Conservation (phyloP, 139 green algal species). For the Closterium sp. region DNA sequence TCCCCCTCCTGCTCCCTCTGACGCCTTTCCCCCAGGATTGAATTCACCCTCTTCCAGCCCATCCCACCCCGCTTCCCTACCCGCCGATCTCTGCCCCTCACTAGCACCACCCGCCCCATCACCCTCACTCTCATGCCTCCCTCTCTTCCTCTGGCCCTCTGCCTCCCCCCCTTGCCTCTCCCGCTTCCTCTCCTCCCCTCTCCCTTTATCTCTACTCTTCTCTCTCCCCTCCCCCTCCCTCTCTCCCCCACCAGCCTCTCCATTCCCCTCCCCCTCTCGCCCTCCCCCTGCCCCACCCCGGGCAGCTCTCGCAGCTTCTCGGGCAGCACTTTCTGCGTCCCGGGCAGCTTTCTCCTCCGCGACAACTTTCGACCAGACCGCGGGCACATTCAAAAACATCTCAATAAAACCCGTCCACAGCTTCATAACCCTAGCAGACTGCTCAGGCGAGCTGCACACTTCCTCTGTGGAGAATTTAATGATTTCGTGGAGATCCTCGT, state of each 20-base stretch:
- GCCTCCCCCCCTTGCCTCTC: background rate
- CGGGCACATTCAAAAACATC: conserved; percentile 76
- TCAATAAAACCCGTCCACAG: conserved; percentile 83
- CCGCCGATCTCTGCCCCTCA: background rate
- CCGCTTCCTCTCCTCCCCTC: background rate
- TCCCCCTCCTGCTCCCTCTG: conserved; percentile 16
- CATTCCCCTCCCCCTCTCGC: conserved; percentile 2
- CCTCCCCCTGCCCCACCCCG: conserved; percentile 17
- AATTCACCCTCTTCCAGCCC: background rate
- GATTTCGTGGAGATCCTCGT: conserved; percentile 77
- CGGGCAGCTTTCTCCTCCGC: conserved; percentile 26
- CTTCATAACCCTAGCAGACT: conserved; percentile 58
- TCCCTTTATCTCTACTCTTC: background rate
- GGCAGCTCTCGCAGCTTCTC: conserved; percentile 21
- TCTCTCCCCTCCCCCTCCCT: background rate
- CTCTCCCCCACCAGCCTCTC: background rate
- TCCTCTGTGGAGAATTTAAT: conserved; percentile 70
- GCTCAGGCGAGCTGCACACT: conserved; percentile 56
- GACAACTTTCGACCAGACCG: conserved; percentile 4
- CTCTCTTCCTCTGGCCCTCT: background rate
- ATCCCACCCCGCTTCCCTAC: background rate
- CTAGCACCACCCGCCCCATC: background rate
- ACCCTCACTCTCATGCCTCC: background rate
- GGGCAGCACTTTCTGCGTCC: conserved; percentile 26
- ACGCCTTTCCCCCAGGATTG: background rate